Base-by-base conservation (phyloP, 495 filamentous ascomycete species). In the Trichoderma virens region DNA sequence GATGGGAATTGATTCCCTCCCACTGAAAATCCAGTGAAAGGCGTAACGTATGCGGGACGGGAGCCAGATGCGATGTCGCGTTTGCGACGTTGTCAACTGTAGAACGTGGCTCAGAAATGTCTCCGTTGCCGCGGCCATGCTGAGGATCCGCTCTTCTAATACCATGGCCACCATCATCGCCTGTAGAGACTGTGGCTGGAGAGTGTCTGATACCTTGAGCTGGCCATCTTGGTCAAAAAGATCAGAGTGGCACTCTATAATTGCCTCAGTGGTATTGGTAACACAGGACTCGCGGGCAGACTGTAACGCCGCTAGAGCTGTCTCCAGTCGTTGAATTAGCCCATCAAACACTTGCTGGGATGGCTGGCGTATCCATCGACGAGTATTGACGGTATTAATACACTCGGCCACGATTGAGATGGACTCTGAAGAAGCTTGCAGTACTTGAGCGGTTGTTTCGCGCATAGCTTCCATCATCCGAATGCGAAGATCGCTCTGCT, bases 301-400 rank as follows among this genome's bases (percentile, higher is more conserved):
- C 11, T 39, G 59, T 1, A 61, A 18, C 31, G 59, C n/a, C 8
- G 31, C 31, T 31, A 38, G 31, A 11, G 35, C 23, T 6, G 31
- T n/a, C 59, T 38, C 31, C n/a, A 61, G 16, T 13, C 23, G 18
- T 23, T 25, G 20, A 39, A 39, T 38, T 2, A 61, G 13, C 20
- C 28, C 31, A n/a, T 61, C 31, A 38, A 61, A 61, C 18, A 25
- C 35, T 11, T 39, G 59, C 20, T 61, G 59, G 11, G 59, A 35
- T 13, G 59, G 59, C 18, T 61, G 31, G n/a, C 59, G 59, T 5
- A 61, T 39, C 59, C 59, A 61, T 11, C 59, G 59, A 39, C 59
- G 35, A 35, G 28, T 39, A 16, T 61, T 61, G 4, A 61, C 59
- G 14, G 31, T 61, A 31, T 61, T 30, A 14, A 61, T 38, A n/a